These are phyloP conservation scores for Trametes cingulata DNA, from an alignment of 768 basidiomycete genomes.

Conservation along the genomic window DNA sequence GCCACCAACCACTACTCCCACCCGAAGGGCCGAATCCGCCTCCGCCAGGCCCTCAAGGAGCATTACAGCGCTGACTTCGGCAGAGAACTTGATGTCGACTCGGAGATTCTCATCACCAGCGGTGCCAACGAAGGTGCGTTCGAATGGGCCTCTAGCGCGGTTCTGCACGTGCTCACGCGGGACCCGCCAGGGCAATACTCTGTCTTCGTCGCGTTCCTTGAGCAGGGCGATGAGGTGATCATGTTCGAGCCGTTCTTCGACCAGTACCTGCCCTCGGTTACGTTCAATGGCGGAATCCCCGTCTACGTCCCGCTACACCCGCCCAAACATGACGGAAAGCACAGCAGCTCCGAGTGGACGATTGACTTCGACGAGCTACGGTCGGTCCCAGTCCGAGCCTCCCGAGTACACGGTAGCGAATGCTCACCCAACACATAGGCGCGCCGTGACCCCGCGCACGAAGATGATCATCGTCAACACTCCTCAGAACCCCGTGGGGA, in stretches of 20 bases:
- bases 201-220: conserved; percentile 88
- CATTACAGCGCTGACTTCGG: conserved; percentile 71
- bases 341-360: conserved; percentile 79
- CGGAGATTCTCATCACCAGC: conserved; percentile 91
- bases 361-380: conserved; percentile 88
- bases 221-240: conserved; percentile 95
- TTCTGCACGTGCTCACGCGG: conserved; percentile 6
- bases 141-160: neutral
- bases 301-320: conserved; percentile 96
- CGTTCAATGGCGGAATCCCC: conserved; percentile 91
- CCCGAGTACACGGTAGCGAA: neutral
- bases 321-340: conserved; percentile 50
- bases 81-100: conserved; percentile 76
- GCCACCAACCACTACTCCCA: conserved; percentile 87
- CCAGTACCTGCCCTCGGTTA: conserved; percentile 90
- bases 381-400: conserved; percentile 38
- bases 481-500: conserved; percentile 98
- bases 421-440: conserved; percentile 41
- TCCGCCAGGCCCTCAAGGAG: conserved; percentile 83
- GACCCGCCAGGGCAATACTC: conserved; percentile 83
- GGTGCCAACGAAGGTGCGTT: conserved; percentile 93
- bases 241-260: conserved; percentile 99
- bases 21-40: conserved; percentile 83
- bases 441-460: conserved; percentile 82
- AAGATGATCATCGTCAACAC: conserved; percentile 97